Base-by-base conservation (phyloP, 331 rosid species). In the Spiraea crenata region DNA sequence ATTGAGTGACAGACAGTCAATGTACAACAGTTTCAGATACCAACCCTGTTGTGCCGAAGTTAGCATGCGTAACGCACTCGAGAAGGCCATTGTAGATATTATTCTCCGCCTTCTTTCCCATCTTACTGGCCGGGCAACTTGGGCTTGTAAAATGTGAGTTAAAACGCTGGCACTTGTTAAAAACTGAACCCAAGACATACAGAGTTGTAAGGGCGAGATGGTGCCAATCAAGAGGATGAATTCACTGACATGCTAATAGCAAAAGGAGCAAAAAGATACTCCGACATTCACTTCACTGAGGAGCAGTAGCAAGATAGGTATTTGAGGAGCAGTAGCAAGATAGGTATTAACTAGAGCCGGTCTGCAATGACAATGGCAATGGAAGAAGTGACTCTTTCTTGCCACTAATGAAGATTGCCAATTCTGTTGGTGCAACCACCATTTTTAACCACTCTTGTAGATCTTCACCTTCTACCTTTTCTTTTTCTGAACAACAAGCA, bases 401-500 rank as follows among this genome's bases (percentile, higher is more conserved):
- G 73, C 92, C 96, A 72, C 74, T 71, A 66, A 90, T 25, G 59
- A 92, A 92, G 46, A 74, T 25, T 15, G 85, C 73, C 74, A 92
- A 84, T 78, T 92, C 98, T 52, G 85, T 72, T 12, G 98, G 98
- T 4, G 96, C 90, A 78, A 92, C 96, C 60, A 92, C 98, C 83
- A 77, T 42, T 81, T 84, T 86, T 84, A 92, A 69, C 98, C 98
- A 92, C 71, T 86, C 69, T n/a, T 88, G 96, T 66, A 92, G 85
- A 80, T 92, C 98, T 69, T 88, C 92, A 35, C 98, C 98, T 85
- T 90, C 96, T 25, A 90, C 93, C 80, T 90, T 92, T 82, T 92
- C 98, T 55, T 85, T 92, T 66, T 85, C 98, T 92, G 90, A 49
- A 81, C 12, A 84, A 82, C 25, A 74, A 77, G 74, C 55, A 79